These are phyloP conservation scores for Suaeda aralocaspica DNA, from an alignment of 148 eudicot species.

Conservation along the genomic window DNA sequence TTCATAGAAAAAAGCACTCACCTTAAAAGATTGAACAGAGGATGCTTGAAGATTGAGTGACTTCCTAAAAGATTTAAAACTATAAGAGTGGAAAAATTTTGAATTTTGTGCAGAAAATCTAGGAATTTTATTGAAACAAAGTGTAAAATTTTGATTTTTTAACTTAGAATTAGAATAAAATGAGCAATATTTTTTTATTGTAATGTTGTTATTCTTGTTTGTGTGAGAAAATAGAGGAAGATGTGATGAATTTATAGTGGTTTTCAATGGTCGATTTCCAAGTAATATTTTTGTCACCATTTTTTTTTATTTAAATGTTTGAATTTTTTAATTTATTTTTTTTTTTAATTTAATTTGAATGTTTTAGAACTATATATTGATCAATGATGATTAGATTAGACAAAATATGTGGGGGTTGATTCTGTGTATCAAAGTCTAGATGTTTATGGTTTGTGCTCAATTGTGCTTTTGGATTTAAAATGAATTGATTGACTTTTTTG, in stretches of 20 bases:
- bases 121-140: neutral
- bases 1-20: neutral
- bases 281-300: slow-evolving; percentile 24
- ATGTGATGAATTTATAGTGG: slow-evolving; percentile 27
- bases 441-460: neutral
- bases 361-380: no score
- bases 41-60: neutral
- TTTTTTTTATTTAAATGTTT: no score
- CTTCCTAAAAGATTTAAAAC: slow-evolving; percentile 7
- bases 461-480: neutral
- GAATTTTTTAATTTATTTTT: no score
- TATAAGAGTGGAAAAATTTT: neutral
- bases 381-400: no score
- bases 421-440: neutral
- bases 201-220: neutral
- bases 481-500: neutral
- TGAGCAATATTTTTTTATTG: neutral
- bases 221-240: slow-evolving; percentile 6
- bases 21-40: slow-evolving; percentile 31
- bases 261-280: slow-evolving; percentile 15
- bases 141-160: neutral
- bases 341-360: no score
- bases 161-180: neutral
- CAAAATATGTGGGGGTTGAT: neutral
- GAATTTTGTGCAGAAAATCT: neutral